Percentiles rank a stretch among this genome's conserved stretches.
Conservation (phyloP, 176 grass and related monocot genomes). For the Hyparrhenia diplandra region DNA sequence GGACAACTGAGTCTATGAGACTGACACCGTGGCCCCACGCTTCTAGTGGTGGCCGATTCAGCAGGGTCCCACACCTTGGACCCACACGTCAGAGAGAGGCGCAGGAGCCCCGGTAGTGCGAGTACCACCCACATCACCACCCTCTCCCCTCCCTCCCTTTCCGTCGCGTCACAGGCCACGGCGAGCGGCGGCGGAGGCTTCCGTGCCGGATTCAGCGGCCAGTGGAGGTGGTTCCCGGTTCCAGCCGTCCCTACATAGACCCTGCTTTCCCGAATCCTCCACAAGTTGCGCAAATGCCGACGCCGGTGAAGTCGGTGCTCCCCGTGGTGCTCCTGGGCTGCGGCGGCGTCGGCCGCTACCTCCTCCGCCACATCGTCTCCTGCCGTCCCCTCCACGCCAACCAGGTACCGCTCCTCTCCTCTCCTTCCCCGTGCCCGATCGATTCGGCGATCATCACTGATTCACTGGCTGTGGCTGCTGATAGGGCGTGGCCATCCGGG, state of each 20-base stretch:
- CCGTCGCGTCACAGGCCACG: not conserved
- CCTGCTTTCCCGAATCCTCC: conserved; percentile 11
- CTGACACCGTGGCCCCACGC: not conserved
- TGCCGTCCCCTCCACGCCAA: conserved; percentile 67
- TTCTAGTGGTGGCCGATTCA: not conserved
- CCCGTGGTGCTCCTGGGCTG: conserved; percentile 81
- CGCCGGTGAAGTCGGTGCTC: conserved; percentile 32
- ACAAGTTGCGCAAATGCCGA: conserved; percentile 1
- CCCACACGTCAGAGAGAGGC: not conserved
- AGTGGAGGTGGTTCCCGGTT: too few species aligned
- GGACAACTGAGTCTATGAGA: not conserved
- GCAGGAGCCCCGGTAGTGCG: not conserved
- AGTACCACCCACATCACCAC: not conserved
- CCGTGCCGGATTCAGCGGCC: not conserved
- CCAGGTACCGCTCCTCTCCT: conserved; percentile 23
- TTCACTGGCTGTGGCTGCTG: not conserved
- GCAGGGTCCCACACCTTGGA: not conserved
- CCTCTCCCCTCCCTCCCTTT: not conserved
- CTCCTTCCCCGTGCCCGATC: not conserved
- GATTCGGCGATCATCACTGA: not conserved
- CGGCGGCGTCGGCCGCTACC: conserved; percentile 79
- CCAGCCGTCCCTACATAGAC: not conserved
- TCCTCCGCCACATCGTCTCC: conserved; percentile 72
- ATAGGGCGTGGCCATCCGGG: conserved; percentile 72
- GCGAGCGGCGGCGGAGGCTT: not conserved